Evolutionary conservation across 2,329 filamentous ascomycete species (phyloP).

Genomic region (Teratosphaeria nubilosa): DNA sequence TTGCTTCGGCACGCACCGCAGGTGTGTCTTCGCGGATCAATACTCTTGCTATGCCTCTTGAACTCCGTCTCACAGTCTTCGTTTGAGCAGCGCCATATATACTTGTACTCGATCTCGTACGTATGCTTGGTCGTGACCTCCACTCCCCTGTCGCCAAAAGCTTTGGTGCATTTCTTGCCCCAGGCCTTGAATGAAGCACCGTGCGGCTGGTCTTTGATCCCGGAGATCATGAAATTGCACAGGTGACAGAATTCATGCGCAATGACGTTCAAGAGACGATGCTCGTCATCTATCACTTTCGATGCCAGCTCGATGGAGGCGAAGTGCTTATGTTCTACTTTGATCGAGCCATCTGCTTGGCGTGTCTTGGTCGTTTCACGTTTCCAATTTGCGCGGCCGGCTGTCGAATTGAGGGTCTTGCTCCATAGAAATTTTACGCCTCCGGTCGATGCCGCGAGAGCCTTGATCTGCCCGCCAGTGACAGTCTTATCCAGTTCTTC

Average conservation of each 20-base stretch:
- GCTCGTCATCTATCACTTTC: slow-evolving; percentile 71
- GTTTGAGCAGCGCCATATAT: slow-evolving; percentile 64
- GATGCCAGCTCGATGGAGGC: slow-evolving; percentile 80
- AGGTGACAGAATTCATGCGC: slow-evolving; percentile 96
- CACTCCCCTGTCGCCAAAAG: slow-evolving; percentile 53
- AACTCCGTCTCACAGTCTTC: slow-evolving; percentile 57
- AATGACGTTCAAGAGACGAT: slow-evolving; percentile 77
- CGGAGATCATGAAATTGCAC: slow-evolving; percentile 78
- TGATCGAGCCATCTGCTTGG: slow-evolving; percentile 12
- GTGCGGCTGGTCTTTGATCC: slow-evolving; percentile 66
- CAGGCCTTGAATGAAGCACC: slow-evolving; percentile 76
- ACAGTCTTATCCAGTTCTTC: slow-evolving; percentile 57
- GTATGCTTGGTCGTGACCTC: slow-evolving; percentile 80
- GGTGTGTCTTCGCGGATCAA: slow-evolving; percentile 59
- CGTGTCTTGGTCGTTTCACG: slow-evolving; percentile 32
- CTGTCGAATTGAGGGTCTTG: slow-evolving; percentile 69
- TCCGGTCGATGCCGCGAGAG: slow-evolving; percentile 53
- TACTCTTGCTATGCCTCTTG: slow-evolving; percentile 76
- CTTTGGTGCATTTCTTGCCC: slow-evolving; percentile 47
- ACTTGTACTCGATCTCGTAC: slow-evolving; percentile 88
- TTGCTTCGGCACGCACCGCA: slow-evolving; percentile 65
- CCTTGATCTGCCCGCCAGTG: slow-evolving; percentile 48
- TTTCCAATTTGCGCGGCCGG: slow-evolving; percentile 49
- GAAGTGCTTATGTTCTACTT: slow-evolving; percentile 32
- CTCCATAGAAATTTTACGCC: slow-evolving; percentile 65